phyloP scores from a whole-genome alignment of 306 rosid species.

The Rosa multiflora region DNA sequence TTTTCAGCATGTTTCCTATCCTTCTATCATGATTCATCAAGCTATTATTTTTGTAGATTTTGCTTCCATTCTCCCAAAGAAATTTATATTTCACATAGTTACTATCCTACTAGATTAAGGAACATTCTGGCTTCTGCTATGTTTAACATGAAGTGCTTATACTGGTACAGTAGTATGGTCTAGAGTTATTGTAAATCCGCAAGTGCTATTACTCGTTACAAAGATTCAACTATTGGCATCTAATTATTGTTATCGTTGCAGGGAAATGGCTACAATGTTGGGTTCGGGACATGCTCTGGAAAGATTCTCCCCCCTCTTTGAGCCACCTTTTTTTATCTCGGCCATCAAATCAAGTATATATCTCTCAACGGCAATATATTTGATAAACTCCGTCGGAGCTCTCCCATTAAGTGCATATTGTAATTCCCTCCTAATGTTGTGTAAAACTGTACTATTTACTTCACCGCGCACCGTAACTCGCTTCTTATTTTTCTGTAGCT shows the following conservation, averaged over 20 bases:
- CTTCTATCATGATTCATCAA: not conserved
- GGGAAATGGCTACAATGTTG: slow-evolving; percentile 83
- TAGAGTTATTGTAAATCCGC: no score
- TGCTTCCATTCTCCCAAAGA: no score
- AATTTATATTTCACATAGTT: no score
- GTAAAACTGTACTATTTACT: not conserved
- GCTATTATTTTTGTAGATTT: not conserved
- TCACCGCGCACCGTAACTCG: not conserved
- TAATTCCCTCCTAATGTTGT: not conserved
- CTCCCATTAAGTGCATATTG: not conserved
- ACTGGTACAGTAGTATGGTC: no score
- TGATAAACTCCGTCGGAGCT: not conserved
- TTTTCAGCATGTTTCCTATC: not conserved
- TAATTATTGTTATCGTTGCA: slow-evolving; percentile 30
- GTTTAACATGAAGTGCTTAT: no score
- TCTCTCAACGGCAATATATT: not conserved
- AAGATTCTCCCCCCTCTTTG: slow-evolving; percentile 62
- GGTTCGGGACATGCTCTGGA: slow-evolving; percentile 83
- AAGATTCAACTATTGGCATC: not conserved
- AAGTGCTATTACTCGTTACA: not conserved
- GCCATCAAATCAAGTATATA: slow-evolving; percentile 1
- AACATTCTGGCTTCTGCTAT: no score
- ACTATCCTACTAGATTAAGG: no score
- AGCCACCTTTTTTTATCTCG: slow-evolving; percentile 8
- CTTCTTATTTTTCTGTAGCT: not conserved